These are phyloP conservation scores for Microstegium vimineum DNA, from an alignment of 176 grass and related monocot genomes.

Conservation along the genomic window DNA sequence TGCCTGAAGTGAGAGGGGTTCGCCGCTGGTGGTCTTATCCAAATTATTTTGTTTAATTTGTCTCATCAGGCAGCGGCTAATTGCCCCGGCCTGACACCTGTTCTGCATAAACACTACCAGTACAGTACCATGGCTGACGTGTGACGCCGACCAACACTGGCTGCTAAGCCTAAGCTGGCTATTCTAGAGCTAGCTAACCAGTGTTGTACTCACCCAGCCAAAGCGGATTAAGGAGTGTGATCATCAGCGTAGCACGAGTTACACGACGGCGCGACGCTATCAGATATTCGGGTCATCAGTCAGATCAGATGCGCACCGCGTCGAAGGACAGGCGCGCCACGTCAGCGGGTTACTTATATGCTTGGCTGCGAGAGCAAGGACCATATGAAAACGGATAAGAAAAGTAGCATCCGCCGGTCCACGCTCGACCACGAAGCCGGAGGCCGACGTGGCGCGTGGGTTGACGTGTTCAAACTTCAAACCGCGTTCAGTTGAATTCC, in stretches of 20 bases:
- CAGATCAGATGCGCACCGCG: background rate
- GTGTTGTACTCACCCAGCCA: background rate
- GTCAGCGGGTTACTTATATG: background rate
- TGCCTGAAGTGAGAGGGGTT: no score
- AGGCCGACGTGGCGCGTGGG: background rate
- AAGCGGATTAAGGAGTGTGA: conserved; percentile 4
- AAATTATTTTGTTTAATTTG: background rate
- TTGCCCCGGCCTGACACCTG: background rate
- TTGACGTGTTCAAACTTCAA: conserved; percentile 34
- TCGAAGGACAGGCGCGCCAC: background rate
- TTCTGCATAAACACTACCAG: background rate
- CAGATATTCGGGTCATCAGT: background rate
- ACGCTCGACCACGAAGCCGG: no score
- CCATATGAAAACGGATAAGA: conserved; percentile 1
- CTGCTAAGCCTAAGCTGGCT: background rate
- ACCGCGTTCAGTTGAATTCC: no score
- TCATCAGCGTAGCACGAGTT: background rate
- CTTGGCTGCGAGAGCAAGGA: background rate
- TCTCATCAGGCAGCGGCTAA: background rate
- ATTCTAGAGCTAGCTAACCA: background rate
- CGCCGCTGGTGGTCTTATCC: conserved; percentile 10
- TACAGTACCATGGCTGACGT: background rate
- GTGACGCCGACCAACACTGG: background rate
- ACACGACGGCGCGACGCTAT: background rate
- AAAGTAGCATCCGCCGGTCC: background rate